Evolutionary conservation across 192 early-diverging fungal species (phyloP), one percentile per base, ranked within the genome.

Genomic region (Gryganskiella cystojenkinii): DNA sequence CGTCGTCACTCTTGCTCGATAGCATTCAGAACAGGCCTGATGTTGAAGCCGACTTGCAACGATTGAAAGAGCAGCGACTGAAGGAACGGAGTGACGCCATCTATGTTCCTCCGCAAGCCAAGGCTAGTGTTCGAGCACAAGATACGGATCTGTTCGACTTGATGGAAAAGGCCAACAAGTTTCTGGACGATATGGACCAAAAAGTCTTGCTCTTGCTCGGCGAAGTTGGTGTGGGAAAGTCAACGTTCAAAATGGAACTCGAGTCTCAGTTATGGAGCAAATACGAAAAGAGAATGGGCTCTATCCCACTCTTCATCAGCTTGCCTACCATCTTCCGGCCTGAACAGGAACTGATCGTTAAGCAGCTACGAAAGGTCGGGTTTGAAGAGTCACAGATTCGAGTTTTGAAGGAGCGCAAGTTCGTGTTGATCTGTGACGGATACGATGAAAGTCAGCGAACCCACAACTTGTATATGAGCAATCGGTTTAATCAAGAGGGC

Each of bases 361-460:
- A 59, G 46, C 66, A 68, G 13, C 43, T 68, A 35, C 66, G 66
- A 22, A 59, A 52, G 35, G 19, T 28, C 52, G 46, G 47, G 15
- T 17, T 68, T 25, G 24, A 42, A 22, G n/a, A 68, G 0, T 28
- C 56, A 20, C 66, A 68, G 46, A 68, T 68, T 30, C 66, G 54
- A 52, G 66, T 59, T 22, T 43, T 68, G 56, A 68, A 68, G 53
- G 20, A 59, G 4, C 56, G 56, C 55, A 43, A 52, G 14, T 68
- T 68, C 34, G 47, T 68, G 24, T 60, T 68, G 49, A 68, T 68
- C 45, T 68, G 66, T 22, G 66, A 68, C 43, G 66, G 66, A 0
- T 68, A 68, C 45, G 66, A 68, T 25, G 66, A 68, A 37, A 59
- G 56, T 52, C 66, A 68, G 37, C 10, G 59, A 47, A 68, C 15